Evolutionary conservation across 1,284 basidiomycete species (phyloP).

Genomic region (Puccinia novopanici): DNA sequence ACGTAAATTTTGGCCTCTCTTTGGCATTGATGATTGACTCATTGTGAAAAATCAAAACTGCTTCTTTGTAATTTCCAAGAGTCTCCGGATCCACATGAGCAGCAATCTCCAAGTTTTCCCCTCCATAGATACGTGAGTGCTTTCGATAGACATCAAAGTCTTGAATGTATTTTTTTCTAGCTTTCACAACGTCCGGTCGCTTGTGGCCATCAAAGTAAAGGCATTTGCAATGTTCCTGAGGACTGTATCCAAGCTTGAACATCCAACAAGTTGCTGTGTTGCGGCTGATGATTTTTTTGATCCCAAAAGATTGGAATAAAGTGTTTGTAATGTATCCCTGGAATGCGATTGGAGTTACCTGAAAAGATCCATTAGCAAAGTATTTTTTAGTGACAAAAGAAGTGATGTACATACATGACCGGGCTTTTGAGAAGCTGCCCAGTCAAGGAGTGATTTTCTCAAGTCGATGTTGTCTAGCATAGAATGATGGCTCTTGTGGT

Average conservation of each 20-base stretch:
- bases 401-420: background rate
- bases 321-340: background rate
- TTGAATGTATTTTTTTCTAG: background rate
- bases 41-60: conserved; percentile 1
- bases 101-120: background rate
- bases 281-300: background rate
- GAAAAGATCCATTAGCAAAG: no score
- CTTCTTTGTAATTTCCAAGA: background rate
- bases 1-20: background rate
- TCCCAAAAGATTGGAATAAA: background rate
- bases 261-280: background rate
- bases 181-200: no score
- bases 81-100: background rate
- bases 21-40: no score
- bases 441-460: background rate
- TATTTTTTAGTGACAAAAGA: background rate
- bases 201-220: no score
- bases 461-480: background rate
- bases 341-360: background rate
- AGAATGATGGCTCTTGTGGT: background rate
- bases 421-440: background rate
- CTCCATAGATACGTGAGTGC: background rate
- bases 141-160: background rate
- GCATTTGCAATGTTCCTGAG: conserved; percentile 17
- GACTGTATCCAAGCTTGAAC: background rate